Evolutionary conservation across 495 filamentous ascomycete species (phyloP), one percentile per base, ranked within the genome.

Genomic region (Chaetomium fimeti): DNA sequence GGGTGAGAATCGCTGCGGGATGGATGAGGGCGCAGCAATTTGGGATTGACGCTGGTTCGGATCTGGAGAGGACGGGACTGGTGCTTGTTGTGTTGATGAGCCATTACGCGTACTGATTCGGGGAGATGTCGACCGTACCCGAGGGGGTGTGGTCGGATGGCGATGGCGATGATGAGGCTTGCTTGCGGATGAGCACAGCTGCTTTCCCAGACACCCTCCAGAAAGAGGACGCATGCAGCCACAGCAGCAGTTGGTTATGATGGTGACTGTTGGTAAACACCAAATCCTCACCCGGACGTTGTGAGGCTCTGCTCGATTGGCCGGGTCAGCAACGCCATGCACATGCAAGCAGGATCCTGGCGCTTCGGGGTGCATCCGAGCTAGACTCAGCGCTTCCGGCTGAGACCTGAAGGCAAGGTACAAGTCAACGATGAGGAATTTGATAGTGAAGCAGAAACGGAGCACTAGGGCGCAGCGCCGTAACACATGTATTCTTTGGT

Each of bases 251-350:
- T 43, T 43, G 40, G 40, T 43, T 43, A 49, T 3, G 45, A 24
- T 20, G 0, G 18, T 47, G 45, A 16, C 48, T 7, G 48, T 52
- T 52, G 48, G 48, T 45, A 16, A 32, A 27, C 29, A 18, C 5
- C 29, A 5, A 16, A 27, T 18, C 52, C 27, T 36, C 18, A 9
- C 4, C 32, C 32, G 12, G 36, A 15, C 32, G 18, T 51, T 32
- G n/a, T 60, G 59, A 61, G 59, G 59, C 59, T 61, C 59, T 61
- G 59, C 59, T 52, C 29, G 22, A 61, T 52, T 53, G 48, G 59
- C 48, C 22, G 58, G 16, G 3, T 40, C 27, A 48, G 24, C 24
- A 20, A 49, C 45, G 58, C 18, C 20, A 51, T 61, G 59, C 47
- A 53, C 29, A 61, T 52, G 45, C 59, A 61, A 42, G 29, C 47